Base-by-base conservation (phyloP, 805 yeast genomes). In the Barnettozyma vustinii region DNA sequence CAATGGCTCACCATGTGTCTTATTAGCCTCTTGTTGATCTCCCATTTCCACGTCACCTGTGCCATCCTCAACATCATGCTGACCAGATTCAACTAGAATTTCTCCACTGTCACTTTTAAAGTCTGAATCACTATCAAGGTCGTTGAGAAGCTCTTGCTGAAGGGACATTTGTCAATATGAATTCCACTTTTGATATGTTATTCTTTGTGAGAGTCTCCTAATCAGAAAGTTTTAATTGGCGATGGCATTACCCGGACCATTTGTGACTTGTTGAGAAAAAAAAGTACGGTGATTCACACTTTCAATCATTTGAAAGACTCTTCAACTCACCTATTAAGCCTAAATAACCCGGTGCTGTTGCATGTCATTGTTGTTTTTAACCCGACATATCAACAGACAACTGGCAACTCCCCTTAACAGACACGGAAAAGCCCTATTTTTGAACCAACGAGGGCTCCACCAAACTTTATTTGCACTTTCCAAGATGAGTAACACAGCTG, bases 101-200 rank as follows among this genome's bases (percentile, higher is more conserved):
- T 15, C 12, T 15, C 8, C 33, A 30, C 9, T 43, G 7, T 42
- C 42, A 13, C 35, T 35, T 15, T 15, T 42, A 27, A 41, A 27
- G 7, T 55, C 59, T 8, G 49, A 53, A 3, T 49, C 57, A 33
- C 45, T 48, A 4, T 69, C 73, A 33, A 70, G 49, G 36, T 69
- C 74, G 7, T 59, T 53, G 43, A 67, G 49, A 37, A 68, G 53
- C 32, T 64, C 65, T 16, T 59, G 54, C 1, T 60, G 47, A 25
- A 54, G 19, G 8, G 59, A 42, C 63, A 60, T 60, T 36, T 2
- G 39, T 10, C 9, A 15, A 2, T 30, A 13, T 13, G 12, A 30
- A 15, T 23, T 8, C 8, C 25, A 5, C 25, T 23, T 8, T 23
- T 23, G 25, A 8, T 23, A 5, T 8, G 25, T 23, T 23, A 8